phyloP scores from a whole-genome alignment of 1,284 basidiomycete species.

The Rhodotorula mucilaginosa region DNA sequence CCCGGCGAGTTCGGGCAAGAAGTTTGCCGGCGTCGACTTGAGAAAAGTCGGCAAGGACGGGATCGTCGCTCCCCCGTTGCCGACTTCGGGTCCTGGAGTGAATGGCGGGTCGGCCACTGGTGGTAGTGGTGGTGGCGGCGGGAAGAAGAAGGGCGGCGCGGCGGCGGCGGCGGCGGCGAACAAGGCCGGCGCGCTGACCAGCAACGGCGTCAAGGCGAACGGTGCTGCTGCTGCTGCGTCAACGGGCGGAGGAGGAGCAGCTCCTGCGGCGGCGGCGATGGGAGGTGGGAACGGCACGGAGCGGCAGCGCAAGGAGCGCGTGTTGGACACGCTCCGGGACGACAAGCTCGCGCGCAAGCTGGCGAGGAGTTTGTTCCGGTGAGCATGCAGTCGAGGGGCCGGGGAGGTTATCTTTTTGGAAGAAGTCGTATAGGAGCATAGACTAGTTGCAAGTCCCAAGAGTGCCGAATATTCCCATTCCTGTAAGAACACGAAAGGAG shows the following conservation, averaged over 20 bases:
- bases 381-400: neutral
- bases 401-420: too few relatives aligned
- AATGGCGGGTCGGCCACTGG: neutral
- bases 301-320: conserved; percentile 20
- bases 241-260: neutral
- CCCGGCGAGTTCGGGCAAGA: neutral
- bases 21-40: conserved; percentile 27
- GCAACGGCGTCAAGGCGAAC: conserved; percentile 5
- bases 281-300: neutral
- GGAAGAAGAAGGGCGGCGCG: conserved; percentile 4
- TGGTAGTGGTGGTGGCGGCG: neutral
- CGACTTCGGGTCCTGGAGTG: neutral
- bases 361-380: conserved; percentile 31
- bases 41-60: conserved; percentile 34
- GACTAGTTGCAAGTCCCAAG: too few relatives aligned
- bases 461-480: too few relatives aligned
- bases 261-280: neutral
- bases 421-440: too few relatives aligned
- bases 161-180: neutral
- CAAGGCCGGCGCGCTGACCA: neutral
- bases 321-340: conserved; percentile 29
- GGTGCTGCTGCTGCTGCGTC: neutral
- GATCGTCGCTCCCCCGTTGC: conserved; percentile 29
- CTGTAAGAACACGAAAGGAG: too few relatives aligned
- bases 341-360: conserved; percentile 34